These are phyloP conservation scores for Yarrowia hollandica DNA, from an alignment of 805 yeast species.

Conservation along the genomic window DNA sequence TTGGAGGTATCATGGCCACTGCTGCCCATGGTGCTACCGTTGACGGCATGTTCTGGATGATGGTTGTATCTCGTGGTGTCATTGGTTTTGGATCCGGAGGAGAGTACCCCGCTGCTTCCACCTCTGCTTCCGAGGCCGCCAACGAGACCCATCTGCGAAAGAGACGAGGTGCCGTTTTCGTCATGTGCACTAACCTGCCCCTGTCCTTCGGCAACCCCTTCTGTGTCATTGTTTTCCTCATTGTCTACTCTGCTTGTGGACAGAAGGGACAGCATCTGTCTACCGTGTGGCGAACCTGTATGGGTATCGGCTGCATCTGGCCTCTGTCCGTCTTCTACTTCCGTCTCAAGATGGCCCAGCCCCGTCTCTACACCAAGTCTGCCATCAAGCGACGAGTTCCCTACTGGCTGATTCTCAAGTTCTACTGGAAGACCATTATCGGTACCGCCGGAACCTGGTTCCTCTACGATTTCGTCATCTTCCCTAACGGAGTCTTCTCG, in stretches of 20 bases:
- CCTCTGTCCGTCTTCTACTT: constrained; percentile 72
- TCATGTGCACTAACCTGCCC: constrained; percentile 70
- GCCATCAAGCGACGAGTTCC: constrained; percentile 62
- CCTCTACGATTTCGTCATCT: constrained; percentile 75
- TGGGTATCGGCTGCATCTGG: constrained; percentile 73
- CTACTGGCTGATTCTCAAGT: constrained; percentile 59
- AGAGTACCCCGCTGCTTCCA: constrained; percentile 69
- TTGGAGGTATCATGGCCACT: constrained; percentile 67
- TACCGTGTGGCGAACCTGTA: constrained; percentile 70
- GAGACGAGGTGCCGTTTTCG: constrained; percentile 62
- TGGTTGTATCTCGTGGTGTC: constrained; percentile 69
- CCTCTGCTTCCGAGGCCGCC: constrained; percentile 71
- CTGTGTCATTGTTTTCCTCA: constrained; percentile 63
- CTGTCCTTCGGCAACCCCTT: constrained; percentile 78
- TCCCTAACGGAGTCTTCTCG: constrained; percentile 74
- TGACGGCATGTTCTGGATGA: constrained; percentile 72
- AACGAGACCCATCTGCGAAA: constrained; percentile 53
- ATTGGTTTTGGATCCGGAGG: constrained; percentile 81
- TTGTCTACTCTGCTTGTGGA: constrained; percentile 62
- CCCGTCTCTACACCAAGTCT: constrained; percentile 60
- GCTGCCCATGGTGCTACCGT: constrained; percentile 65
- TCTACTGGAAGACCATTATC: constrained; percentile 64
- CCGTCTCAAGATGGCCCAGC: constrained; percentile 67
- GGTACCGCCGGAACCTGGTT: constrained; percentile 81
- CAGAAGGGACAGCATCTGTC: constrained; percentile 43